A percentile compares a stretch with the other conserved stretches of the same genome.
Conservation (phyloP, 192 early-diverging fungal genomes). For the Coemansia sp. region DNA sequence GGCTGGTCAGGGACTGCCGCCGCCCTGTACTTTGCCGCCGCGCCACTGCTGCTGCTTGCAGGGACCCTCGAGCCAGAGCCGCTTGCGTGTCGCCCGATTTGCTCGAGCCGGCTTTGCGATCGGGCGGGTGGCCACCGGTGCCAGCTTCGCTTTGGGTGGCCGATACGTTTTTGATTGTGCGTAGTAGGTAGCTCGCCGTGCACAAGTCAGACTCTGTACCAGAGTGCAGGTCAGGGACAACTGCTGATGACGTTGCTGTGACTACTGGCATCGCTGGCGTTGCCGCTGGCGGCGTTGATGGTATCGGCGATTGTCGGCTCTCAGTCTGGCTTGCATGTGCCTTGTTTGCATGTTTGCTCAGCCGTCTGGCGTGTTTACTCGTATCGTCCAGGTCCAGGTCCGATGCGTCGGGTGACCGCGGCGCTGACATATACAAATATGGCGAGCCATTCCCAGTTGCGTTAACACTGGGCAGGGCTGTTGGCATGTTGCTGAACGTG, state of each 20-base stretch:
- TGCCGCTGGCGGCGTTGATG: constrained; percentile 2
- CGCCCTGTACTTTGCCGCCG: constrained; percentile 20
- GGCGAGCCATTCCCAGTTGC: constrained; percentile 48
- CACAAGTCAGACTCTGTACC: constrained; percentile 18
- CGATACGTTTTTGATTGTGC: constrained; percentile 43
- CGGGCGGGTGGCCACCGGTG: neutral
- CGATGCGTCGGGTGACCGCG: constrained; percentile 46
- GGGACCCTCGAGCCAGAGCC: no score
- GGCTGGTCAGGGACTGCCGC: constrained; percentile 41
- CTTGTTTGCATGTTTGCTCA: neutral
- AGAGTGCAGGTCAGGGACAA: neutral
- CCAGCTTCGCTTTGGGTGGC: neutral
- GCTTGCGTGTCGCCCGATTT: no score
- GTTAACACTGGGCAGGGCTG: constrained; percentile 44
- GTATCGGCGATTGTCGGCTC: neutral
- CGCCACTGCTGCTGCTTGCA: constrained; percentile 3
- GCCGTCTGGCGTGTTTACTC: neutral
- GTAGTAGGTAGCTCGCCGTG: constrained; percentile 35
- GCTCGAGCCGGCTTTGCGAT: neutral
- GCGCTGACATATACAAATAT: constrained; percentile 55
- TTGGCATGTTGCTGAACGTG: constrained; percentile 42
- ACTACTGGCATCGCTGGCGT: neutral
- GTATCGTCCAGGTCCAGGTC: constrained; percentile 33
- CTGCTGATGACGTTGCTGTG: neutral
- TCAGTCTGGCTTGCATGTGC: neutral